A percentile compares a stretch with the other conserved stretches of the same genome.
phyloP scores from a whole-genome alignment of 495 filamentous ascomycete genomes.

The Daldinia concentrica region DNA sequence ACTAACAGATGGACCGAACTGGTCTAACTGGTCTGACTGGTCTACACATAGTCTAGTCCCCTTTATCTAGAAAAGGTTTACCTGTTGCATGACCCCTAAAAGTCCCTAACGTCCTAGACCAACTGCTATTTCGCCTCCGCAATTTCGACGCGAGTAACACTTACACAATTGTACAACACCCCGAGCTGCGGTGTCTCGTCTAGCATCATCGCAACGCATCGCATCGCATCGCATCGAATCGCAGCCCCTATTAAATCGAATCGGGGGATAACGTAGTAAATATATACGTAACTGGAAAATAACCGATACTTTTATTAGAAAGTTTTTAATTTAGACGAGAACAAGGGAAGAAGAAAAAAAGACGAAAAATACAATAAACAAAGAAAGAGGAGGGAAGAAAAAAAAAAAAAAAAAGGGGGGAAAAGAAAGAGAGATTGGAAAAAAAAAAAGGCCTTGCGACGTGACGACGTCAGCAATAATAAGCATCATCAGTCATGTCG shows the following conservation, averaged over 20 bases:
- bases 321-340: background rate
- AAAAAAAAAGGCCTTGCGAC: slow-evolving; percentile 9
- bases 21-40: no score
- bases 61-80: slow-evolving; percentile 11
- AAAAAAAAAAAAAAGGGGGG: background rate
- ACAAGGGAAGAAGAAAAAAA: background rate
- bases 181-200: background rate
- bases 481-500: slow-evolving; percentile 24
- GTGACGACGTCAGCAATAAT: slow-evolving; percentile 9
- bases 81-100: slow-evolving; percentile 3
- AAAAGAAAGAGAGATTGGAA: slow-evolving; percentile 1
- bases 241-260: background rate
- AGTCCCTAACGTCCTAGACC: background rate
- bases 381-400: background rate
- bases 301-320: background rate
- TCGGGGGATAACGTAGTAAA: background rate
- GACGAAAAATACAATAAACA: background rate
- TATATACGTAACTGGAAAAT: background rate
- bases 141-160: slow-evolving; percentile 7
- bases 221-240: slow-evolving; percentile 3
- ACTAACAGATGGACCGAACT: background rate
- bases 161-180: slow-evolving; percentile 1
- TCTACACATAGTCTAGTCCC: no score
- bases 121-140: slow-evolving; percentile 4
- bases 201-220: background rate